Evolutionary conservation across 2,329 filamentous ascomycete genomes (phyloP).

Genomic region (Laburnicola sp.): DNA sequence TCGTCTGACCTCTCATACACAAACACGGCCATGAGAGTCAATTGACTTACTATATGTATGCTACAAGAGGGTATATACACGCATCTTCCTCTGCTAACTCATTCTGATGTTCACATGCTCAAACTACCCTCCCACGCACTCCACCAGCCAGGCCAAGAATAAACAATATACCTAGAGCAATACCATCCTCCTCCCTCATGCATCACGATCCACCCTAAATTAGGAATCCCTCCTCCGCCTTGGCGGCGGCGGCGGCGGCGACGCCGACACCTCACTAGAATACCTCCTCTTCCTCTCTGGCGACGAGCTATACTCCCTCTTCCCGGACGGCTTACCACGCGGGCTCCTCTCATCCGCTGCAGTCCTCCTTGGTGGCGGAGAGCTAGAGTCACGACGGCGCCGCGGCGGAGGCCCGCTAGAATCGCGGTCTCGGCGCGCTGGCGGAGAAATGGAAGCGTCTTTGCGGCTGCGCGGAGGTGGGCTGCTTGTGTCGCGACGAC

Average conservation of each 20-base stretch:
- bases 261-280: conserved; percentile 14
- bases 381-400: conserved; percentile 7
- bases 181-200: background rate
- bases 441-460: conserved; percentile 6
- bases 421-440: conserved; percentile 3
- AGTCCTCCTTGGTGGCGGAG: conserved; percentile 5
- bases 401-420: conserved; percentile 9
- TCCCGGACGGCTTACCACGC: background rate
- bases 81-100: too few species aligned
- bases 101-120: too few species aligned
- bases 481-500: conserved; percentile 14
- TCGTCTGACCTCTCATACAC: too few species aligned
- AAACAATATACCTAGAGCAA: too few species aligned
- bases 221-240: conserved; percentile 20
- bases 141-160: too few species aligned
- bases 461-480: conserved; percentile 9
- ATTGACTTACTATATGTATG: too few species aligned
- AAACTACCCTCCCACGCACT: too few species aligned
- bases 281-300: conserved; percentile 16
- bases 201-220: background rate
- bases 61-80: too few species aligned
- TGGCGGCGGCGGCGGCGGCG: conserved; percentile 19
- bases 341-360: conserved; percentile 8
- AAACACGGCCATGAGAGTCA: too few species aligned
- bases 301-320: conserved; percentile 12